phyloP scores from a whole-genome alignment of 768 basidiomycete genomes.

The Lepiota brunneoincarnata region DNA sequence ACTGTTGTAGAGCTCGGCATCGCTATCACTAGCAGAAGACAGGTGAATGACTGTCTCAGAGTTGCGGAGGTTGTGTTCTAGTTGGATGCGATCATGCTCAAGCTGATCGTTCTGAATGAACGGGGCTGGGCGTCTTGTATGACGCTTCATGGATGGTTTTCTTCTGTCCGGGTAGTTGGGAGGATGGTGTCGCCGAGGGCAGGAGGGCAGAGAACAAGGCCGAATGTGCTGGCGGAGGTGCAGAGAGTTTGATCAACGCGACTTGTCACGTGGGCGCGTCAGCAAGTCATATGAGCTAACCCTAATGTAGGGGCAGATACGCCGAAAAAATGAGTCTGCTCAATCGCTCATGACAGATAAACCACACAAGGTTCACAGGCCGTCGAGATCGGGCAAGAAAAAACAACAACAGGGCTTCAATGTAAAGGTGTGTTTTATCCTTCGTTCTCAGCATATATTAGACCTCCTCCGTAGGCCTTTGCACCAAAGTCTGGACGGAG shows the following conservation, averaged over 20 bases:
- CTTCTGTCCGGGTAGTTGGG: slow-evolving; percentile 5
- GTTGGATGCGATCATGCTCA: slow-evolving; percentile 72
- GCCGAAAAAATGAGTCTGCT: too few relatives aligned
- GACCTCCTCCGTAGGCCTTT: slow-evolving; percentile 62
- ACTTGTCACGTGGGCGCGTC: slow-evolving; percentile 26
- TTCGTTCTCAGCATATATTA: neutral
- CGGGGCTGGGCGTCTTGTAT: slow-evolving; percentile 20
- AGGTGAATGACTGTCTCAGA: slow-evolving; percentile 72
- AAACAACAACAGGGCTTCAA: slow-evolving; percentile 79
- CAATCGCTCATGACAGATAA: slow-evolving; percentile 64
- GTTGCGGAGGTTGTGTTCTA: slow-evolving; percentile 75
- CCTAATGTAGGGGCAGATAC: neutral
- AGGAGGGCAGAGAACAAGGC: slow-evolving; percentile 15
- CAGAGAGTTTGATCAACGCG: slow-evolving; percentile 24
- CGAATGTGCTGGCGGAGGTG: slow-evolving; percentile 7
- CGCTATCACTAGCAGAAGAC: slow-evolving; percentile 46
- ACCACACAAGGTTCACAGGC: slow-evolving; percentile 81
- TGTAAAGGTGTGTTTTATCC: slow-evolving; percentile 65
- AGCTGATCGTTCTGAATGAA: slow-evolving; percentile 69
- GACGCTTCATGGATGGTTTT: slow-evolving; percentile 31
- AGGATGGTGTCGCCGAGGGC: slow-evolving; percentile 24
- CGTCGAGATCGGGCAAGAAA: slow-evolving; percentile 65
- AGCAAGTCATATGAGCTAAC: slow-evolving; percentile 6
- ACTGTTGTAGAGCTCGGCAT: slow-evolving; percentile 20
- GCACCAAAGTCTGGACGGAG: slow-evolving; percentile 87